Percentiles rank a stretch among this genome's conserved stretches.
Conservation (phyloP, 192 early-diverging fungal species). For the Lunasporangiospora selenospora region DNA sequence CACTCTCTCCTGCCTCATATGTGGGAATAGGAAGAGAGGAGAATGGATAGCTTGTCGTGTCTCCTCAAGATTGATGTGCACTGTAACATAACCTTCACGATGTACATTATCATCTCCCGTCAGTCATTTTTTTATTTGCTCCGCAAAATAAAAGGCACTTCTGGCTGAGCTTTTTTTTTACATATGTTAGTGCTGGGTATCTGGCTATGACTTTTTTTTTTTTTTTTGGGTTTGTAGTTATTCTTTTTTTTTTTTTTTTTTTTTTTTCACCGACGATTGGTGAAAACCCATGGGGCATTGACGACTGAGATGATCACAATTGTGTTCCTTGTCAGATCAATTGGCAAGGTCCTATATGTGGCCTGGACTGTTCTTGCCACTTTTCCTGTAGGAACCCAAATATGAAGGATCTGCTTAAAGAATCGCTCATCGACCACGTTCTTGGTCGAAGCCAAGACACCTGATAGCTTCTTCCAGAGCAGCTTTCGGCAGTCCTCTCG, state of each 20-base stretch:
- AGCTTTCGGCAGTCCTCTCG: slow-evolving; percentile 45
- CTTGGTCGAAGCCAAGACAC: slow-evolving; percentile 46
- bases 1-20: too few species aligned
- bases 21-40: too few species aligned
- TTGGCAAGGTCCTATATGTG: slow-evolving; percentile 30
- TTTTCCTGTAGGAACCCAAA: slow-evolving; percentile 56
- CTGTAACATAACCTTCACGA: too few species aligned
- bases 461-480: slow-evolving; percentile 51
- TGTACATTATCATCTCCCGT: too few species aligned
- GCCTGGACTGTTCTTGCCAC: slow-evolving; percentile 46
- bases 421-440: slow-evolving; percentile 48
- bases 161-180: too few species aligned
- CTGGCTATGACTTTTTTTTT: too few species aligned
- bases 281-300: slow-evolving; percentile 49
- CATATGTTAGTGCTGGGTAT: too few species aligned
- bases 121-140: too few species aligned
- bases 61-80: too few species aligned
- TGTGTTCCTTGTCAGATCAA: slow-evolving; percentile 41
- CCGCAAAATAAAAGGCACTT: not conserved
- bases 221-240: too few species aligned
- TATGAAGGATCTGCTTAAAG: slow-evolving; percentile 58
- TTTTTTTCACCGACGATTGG: slow-evolving; percentile 20
- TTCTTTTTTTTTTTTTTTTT: too few species aligned
- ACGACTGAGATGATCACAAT: slow-evolving; percentile 48
- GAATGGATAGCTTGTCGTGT: too few species aligned